A percentile compares a stretch with the other conserved stretches of the same genome.
phyloP scores from a whole-genome alignment of 805 yeast species.

The Priceomyces fermenticarens region DNA sequence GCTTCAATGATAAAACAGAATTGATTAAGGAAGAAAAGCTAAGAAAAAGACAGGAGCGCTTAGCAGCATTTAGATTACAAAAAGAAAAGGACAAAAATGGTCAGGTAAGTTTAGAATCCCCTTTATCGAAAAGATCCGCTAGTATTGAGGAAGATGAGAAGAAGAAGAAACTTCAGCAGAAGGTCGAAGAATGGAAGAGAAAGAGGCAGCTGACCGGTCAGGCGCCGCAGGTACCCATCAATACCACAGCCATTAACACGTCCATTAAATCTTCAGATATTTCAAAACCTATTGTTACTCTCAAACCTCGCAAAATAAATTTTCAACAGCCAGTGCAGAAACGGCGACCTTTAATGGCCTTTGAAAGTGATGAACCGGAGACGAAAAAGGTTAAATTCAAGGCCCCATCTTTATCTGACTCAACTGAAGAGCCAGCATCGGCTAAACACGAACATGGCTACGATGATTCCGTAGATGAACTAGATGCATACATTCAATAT shows the following conservation, averaged over 20 bases:
- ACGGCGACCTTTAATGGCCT: constrained; percentile 12
- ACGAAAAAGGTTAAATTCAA: constrained; percentile 7
- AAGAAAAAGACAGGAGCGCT: constrained; percentile 45
- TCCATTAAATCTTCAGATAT: no score
- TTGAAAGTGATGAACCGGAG: constrained; percentile 14
- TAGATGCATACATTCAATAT: constrained; percentile 11
- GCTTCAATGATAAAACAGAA: constrained; percentile 4
- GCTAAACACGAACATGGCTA: neutral
- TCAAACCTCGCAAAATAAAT: neutral
- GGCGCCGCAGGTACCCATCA: neutral
- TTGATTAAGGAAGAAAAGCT: constrained; percentile 31
- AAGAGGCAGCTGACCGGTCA: constrained; percentile 14
- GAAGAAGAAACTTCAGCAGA: constrained; percentile 27
- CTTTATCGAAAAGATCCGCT: neutral
- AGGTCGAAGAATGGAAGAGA: constrained; percentile 54
- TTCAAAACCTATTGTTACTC: constrained; percentile 1
- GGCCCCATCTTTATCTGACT: constrained; percentile 6
- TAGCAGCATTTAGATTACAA: constrained; percentile 61
- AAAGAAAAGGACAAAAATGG: constrained; percentile 34
- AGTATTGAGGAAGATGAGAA: constrained; percentile 8
- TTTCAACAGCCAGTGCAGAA: neutral
- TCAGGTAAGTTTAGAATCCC: constrained; percentile 5
- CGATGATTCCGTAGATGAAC: constrained; percentile 14
- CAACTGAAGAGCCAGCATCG: neutral
- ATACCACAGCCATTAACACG: no score